Base-by-base conservation (phyloP, 2,329 filamentous ascomycete genomes). In the Aspergillus sp. region DNA sequence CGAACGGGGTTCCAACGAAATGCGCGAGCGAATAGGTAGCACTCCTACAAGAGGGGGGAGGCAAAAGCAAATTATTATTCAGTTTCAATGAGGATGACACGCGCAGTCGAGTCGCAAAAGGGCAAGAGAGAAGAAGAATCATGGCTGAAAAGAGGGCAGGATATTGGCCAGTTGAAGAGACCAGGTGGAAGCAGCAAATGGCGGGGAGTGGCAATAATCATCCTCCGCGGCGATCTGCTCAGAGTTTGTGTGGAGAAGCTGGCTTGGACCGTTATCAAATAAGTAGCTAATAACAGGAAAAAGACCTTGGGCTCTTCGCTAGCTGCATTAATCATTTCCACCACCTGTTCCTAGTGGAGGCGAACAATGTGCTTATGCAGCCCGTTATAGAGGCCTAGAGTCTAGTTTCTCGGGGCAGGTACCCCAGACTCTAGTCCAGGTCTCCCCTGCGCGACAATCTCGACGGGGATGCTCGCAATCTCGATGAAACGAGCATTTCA, bases 131-230 rank as follows among this genome's bases (percentile, higher is more conserved):
- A 41, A 41, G 34, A 15, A 41, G 34, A 41, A 41, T 41, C 34
- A 41, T 41, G 34, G 34, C 34, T 41, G 34, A 41, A 41, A 41
- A 41, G 34, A 41, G 34, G 34, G 34, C 34, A 41, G 34, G 34
- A 41, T 41, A 41, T 41, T 41, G 34, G 34, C 34, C 34, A 41
- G 34, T 13, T 41, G 3, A 41, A 17, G 34, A 41, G 34, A 41
- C 34, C 34, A 41, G 34, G 13, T 41, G 34, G 34, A 41, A 41
- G 34, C 34, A 41, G 34, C 34, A 34, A 54, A 38, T 28, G 47
- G 52, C 43, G 59, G 59, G 59, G 54, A 54, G 59, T 58, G 59
- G 59, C 59, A 61, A 61, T 58, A 61, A 50, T 61, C 17, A 25
- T 47, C n/a, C 7, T 31, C 28, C 30, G 50, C n/a, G 28, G 28